Evolutionary conservation across 352 stramenopile species (phyloP).

Genomic region (Lagenidium giganteum): DNA sequence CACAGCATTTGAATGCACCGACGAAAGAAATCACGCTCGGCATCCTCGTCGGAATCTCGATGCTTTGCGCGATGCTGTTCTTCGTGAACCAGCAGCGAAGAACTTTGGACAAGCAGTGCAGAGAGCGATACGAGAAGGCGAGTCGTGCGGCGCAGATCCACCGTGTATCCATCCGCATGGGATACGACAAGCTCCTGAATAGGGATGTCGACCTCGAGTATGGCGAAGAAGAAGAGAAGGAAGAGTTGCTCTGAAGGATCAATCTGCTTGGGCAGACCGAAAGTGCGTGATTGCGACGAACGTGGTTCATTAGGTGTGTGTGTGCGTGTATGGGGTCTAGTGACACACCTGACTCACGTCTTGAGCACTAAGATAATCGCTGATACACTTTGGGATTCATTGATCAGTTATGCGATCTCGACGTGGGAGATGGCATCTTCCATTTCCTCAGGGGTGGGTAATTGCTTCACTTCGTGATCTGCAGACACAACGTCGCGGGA

Average conservation of each 20-base stretch:
- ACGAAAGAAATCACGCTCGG: constrained; percentile 54
- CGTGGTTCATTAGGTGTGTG: too few relatives aligned
- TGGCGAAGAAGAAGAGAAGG: constrained; percentile 49
- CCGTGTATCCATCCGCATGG: constrained; percentile 72
- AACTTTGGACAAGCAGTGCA: constrained; percentile 47
- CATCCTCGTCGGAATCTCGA: constrained; percentile 44
- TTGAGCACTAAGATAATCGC: background rate
- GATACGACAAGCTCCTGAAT: constrained; percentile 20
- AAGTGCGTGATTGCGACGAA: background rate
- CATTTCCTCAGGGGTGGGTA: constrained; percentile 6
- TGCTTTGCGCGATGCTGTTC: constrained; percentile 62
- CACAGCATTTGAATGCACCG: constrained; percentile 35
- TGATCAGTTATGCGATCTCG: background rate
- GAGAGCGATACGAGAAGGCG: constrained; percentile 46
- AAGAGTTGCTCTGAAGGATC: constrained; percentile 44
- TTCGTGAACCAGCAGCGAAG: constrained; percentile 51
- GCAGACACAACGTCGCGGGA: constrained; percentile 4
- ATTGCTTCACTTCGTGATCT: background rate
- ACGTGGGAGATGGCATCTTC: background rate
- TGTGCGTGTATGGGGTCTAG: too few relatives aligned
- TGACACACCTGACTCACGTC: background rate
- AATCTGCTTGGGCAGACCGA: background rate
- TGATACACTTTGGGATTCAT: background rate
- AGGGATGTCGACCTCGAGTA: constrained; percentile 5
- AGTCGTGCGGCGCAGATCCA: constrained; percentile 63